These are phyloP conservation scores for Excoecaria cochinchinensis DNA, from an alignment of 345 rosid genomes.

Conservation along the genomic window DNA sequence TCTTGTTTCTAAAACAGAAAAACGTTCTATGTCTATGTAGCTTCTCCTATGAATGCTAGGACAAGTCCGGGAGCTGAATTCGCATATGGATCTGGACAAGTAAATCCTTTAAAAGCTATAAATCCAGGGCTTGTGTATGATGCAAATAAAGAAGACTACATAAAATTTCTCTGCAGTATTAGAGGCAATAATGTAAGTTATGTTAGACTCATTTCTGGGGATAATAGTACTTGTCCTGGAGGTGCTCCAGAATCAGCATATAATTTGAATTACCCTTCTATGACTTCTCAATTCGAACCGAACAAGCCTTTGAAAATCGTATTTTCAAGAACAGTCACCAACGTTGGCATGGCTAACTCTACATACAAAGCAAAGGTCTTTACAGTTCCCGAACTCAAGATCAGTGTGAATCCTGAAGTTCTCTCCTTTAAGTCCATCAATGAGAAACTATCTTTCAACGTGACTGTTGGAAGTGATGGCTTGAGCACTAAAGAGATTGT, in stretches of 20 bases:
- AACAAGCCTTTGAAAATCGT: constrained; percentile 16
- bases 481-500: constrained; percentile 11
- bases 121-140: not conserved
- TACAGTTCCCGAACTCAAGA: too few relatives aligned
- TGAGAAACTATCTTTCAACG: constrained; percentile 27
- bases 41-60: too few relatives aligned
- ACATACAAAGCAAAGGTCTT: too few relatives aligned
- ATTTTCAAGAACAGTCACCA: constrained; percentile 37
- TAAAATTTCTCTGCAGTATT: constrained; percentile 39
- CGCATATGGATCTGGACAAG: constrained; percentile 43
- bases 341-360: constrained; percentile 21
- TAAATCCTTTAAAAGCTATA: constrained; percentile 35
- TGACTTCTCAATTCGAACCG: too few relatives aligned
- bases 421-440: constrained; percentile 26
- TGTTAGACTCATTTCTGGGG: constrained; percentile 24
- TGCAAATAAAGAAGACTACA: constrained; percentile 8
- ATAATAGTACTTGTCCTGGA: constrained; percentile 25
- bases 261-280: constrained; percentile 28
- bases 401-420: constrained; percentile 10
- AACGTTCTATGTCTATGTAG: too few relatives aligned
- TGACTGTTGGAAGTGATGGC: constrained; percentile 26
- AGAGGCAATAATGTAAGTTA: constrained; percentile 8
- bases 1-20: not conserved
- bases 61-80: constrained; percentile 26
- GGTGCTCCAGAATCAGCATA: not conserved